Evolutionary conservation across 164 flowering plant species (phyloP).

Genomic region (Euptelea pleiosperma): DNA sequence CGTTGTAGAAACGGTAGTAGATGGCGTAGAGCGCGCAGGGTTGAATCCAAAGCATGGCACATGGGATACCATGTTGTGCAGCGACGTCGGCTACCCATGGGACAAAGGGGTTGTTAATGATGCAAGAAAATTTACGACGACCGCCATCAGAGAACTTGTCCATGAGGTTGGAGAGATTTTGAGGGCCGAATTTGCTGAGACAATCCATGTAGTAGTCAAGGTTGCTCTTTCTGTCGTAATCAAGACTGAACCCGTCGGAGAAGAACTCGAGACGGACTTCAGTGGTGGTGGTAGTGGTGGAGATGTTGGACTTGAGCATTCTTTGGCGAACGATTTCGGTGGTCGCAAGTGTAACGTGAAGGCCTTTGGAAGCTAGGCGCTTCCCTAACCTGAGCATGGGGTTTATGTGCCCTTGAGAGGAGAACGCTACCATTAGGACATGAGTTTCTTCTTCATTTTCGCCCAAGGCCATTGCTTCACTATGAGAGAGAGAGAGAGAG

Average conservation of each 20-base stretch:
- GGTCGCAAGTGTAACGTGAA: constrained; percentile 51
- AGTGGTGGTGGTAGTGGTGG: neutral
- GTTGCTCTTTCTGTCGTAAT: constrained; percentile 9
- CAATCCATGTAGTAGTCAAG: constrained; percentile 31
- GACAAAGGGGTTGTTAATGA: constrained; percentile 65
- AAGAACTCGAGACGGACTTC: constrained; percentile 56
- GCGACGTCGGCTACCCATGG: constrained; percentile 83
- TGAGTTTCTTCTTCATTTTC: constrained; percentile 18
- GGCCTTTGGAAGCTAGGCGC: constrained; percentile 49
- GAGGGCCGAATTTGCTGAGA: constrained; percentile 15
- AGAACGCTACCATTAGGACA: constrained; percentile 50
- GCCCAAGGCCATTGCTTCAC: neutral
- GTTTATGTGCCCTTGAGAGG: constrained; percentile 64
- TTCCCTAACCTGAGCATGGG: constrained; percentile 59
- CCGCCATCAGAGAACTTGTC: constrained; percentile 15
- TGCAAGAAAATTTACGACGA: constrained; percentile 50
- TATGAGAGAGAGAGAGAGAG: neutral
- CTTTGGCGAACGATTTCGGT: constrained; percentile 19
- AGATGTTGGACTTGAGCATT: constrained; percentile 17
- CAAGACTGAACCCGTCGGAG: constrained; percentile 37
- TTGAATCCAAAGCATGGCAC: constrained; percentile 72
- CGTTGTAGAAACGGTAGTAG: constrained; percentile 49
- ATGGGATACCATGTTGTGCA: constrained; percentile 37
- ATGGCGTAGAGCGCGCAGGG: constrained; percentile 56
- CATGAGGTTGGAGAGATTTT: constrained; percentile 23